phyloP scores from a whole-genome alignment of 306 rosid species.

The Bauhinia variegata region DNA sequence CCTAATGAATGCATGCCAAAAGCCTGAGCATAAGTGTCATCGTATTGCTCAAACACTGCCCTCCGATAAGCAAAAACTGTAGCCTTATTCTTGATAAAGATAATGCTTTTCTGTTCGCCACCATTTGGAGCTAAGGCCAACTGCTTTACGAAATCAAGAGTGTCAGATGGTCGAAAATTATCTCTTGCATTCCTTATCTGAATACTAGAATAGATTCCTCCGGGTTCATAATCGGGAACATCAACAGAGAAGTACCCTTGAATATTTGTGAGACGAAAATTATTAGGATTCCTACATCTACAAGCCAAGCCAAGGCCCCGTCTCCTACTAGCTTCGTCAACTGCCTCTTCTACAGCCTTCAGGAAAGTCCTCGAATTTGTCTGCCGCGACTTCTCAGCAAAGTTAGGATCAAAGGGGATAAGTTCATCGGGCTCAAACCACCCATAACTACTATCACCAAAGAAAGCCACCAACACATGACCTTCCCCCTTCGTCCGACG shows the following conservation, averaged over 20 bases:
- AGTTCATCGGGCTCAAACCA: conserved; percentile 96
- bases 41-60: conserved; percentile 82
- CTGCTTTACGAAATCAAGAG: conserved; percentile 69
- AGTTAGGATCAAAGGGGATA: conserved; percentile 71
- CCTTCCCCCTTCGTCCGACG: conserved; percentile 81
- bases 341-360: conserved; percentile 94
- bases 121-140: conserved; percentile 64
- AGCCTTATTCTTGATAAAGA: conserved; percentile 65
- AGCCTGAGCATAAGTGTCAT: conserved; percentile 96
- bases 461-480: conserved; percentile 82
- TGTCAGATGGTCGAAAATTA: conserved; percentile 58
- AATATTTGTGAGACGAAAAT: conserved; percentile 55
- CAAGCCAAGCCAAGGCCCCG: conserved; percentile 72
- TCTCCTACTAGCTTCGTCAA: conserved; percentile 80
- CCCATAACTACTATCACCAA: conserved; percentile 95
- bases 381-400: conserved; percentile 79
- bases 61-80: conserved; percentile 59
- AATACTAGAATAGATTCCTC: conserved; percentile 68
- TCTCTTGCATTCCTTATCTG: conserved; percentile 72
- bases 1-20: conserved; percentile 69
- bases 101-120: conserved; percentile 55
- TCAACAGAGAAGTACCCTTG: conserved; percentile 74
- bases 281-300: conserved; percentile 68
- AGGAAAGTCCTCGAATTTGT: conserved; percentile 58
- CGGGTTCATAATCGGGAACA: conserved; percentile 82